Evolutionary conservation across 257 asterid genomes (phyloP).

Genomic region (Petunia secreta): DNA sequence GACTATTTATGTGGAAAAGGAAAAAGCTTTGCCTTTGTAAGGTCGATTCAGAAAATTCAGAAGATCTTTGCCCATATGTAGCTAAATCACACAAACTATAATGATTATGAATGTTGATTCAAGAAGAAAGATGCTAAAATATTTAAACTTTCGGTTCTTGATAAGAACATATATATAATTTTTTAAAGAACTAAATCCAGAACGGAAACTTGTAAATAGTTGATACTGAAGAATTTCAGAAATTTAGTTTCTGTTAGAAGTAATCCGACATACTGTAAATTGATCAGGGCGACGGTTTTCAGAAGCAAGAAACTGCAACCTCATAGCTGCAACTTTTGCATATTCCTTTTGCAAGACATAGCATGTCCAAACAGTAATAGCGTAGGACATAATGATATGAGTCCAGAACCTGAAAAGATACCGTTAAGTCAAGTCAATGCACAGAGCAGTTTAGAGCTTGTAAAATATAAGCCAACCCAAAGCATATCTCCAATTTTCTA

Average conservation of each 20-base stretch:
- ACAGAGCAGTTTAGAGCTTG: not conserved
- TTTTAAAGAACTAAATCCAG: not conserved
- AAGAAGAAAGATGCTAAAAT: not conserved
- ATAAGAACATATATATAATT: not conserved
- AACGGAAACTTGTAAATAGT: not conserved
- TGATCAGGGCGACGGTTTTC: slow-evolving; percentile 92
- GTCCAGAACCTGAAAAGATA: slow-evolving; percentile 79
- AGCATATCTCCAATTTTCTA: not conserved
- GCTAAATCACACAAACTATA: not conserved
- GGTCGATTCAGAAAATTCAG: not conserved
- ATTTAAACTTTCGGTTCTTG: not conserved
- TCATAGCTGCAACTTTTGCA: slow-evolving; percentile 65
- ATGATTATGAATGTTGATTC: not conserved
- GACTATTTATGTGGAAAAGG: not conserved
- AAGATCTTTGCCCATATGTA: not conserved
- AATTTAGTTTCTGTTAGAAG: not conserved
- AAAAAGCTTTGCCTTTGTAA: not conserved
- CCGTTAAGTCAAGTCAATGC: slow-evolving; percentile 10
- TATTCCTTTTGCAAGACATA: slow-evolving; percentile 69
- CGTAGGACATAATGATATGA: slow-evolving; percentile 86
- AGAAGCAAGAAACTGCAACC: slow-evolving; percentile 83
- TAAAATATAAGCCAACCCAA: slow-evolving; percentile 8
- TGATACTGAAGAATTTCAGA: not conserved
- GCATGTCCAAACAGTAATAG: slow-evolving; percentile 90
- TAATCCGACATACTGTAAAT: slow-evolving; percentile 58